Evolutionary conservation across 1,284 basidiomycete species (phyloP).

Genomic region (Fistulinella cinereoalba): DNA sequence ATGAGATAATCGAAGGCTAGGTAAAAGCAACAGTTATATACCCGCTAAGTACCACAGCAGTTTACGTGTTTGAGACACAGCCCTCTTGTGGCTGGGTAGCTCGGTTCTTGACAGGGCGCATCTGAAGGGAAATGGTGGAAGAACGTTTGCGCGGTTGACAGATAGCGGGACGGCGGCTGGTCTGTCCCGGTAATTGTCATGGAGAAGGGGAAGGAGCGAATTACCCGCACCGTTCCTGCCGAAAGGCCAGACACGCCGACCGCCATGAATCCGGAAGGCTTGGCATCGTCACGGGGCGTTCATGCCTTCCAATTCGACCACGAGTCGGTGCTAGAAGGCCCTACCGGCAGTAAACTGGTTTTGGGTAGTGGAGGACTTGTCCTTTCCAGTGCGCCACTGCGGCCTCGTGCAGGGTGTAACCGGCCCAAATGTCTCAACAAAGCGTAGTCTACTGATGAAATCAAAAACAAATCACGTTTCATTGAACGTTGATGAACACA

Average conservation of each 20-base stretch:
- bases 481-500: neutral
- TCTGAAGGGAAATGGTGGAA: neutral
- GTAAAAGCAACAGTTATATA: constrained; percentile 19
- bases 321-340: neutral
- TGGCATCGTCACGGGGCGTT: neutral
- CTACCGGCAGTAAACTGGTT: neutral
- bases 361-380: neutral
- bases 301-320: neutral
- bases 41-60: neutral
- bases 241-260: neutral
- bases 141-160: constrained; percentile 19
- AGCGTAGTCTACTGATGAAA: neutral
- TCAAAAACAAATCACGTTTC: neutral
- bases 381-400: neutral
- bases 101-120: neutral
- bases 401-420: too few relatives aligned
- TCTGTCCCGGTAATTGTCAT: constrained; percentile 9
- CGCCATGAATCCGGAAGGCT: neutral
- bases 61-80: constrained; percentile 16
- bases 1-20: neutral
- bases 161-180: neutral
- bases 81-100: neutral
- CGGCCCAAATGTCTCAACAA: neutral
- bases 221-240: neutral
- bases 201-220: constrained; percentile 4